Evolutionary conservation across 2,329 filamentous ascomycete genomes (phyloP).

Genomic region (Cryoendolithus antarcticus): DNA sequence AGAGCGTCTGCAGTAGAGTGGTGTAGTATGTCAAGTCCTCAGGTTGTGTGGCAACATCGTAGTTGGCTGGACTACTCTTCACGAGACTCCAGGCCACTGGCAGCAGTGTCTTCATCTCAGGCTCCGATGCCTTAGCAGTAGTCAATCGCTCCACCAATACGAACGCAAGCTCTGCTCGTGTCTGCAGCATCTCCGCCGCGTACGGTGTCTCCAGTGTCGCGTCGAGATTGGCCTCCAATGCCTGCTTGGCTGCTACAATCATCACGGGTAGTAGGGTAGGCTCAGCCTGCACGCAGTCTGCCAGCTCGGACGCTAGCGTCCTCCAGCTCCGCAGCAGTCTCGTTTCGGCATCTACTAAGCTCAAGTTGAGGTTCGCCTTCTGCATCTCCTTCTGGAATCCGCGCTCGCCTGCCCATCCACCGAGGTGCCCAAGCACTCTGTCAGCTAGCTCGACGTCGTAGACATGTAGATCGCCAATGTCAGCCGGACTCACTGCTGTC

Average conservation of each 20-base stretch:
- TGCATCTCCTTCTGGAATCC: constrained; percentile 76
- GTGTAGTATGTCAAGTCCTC: constrained; percentile 63
- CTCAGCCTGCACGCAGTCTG: constrained; percentile 44
- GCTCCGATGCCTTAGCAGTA: constrained; percentile 36
- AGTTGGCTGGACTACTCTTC: constrained; percentile 40
- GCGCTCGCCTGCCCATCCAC: constrained; percentile 55
- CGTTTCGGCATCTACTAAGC: constrained; percentile 82
- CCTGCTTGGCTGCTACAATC: constrained; percentile 62
- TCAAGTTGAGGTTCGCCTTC: constrained; percentile 80
- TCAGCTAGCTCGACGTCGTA: constrained; percentile 70
- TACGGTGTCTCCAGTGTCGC: constrained; percentile 63
- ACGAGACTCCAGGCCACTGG: constrained; percentile 49
- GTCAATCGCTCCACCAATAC: constrained; percentile 71
- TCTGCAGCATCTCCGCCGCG: constrained; percentile 65
- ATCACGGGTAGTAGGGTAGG: constrained; percentile 54
- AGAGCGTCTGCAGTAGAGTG: constrained; percentile 70
- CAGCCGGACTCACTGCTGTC: constrained; percentile 39
- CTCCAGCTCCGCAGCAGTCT: constrained; percentile 83
- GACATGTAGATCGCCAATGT: constrained; percentile 64
- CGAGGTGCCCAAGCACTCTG: constrained; percentile 65
- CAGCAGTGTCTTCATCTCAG: constrained; percentile 43
- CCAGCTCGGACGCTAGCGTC: constrained; percentile 72
- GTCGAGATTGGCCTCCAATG: constrained; percentile 64
- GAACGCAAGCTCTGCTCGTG: constrained; percentile 68
- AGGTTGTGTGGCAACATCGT: constrained; percentile 45